Evolutionary conservation across 208 protist genomes (phyloP).

Genomic region (Trypanosomatidae sp.): DNA sequence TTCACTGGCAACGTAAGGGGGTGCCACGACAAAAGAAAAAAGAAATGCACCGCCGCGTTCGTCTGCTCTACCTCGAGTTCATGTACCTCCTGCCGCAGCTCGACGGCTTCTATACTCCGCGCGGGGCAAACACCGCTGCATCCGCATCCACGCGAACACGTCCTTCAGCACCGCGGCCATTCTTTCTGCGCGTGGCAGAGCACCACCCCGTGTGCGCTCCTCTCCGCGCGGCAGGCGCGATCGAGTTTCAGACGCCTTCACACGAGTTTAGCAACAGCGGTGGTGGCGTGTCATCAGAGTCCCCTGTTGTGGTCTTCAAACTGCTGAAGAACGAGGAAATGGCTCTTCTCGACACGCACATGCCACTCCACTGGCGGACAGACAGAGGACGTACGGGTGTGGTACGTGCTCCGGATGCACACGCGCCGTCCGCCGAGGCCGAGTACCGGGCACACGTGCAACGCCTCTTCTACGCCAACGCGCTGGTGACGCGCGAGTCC

Average conservation of each 20-base stretch:
- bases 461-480: conserved; percentile 45
- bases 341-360: conserved; percentile 15
- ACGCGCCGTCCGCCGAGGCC: conserved; percentile 6
- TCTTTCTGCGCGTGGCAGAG: conserved; percentile 14
- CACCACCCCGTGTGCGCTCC: conserved; percentile 9
- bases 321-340: neutral
- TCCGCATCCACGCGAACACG: neutral
- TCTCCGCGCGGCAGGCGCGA: neutral
- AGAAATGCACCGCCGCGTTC: conserved; percentile 46
- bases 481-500: conserved; percentile 32
- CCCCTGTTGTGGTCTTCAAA: conserved; percentile 14
- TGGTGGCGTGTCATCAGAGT: neutral
- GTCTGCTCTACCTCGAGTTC: conserved; percentile 72
- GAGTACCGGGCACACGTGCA: conserved; percentile 58
- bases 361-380: conserved; percentile 37
- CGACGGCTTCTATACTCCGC: conserved; percentile 15
- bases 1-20: no score
- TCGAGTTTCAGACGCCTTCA: conserved; percentile 5
- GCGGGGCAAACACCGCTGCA: neutral
- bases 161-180: neutral
- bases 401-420: neutral
- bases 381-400: no score
- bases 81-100: conserved; percentile 58
- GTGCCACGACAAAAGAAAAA: no score
- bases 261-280: neutral